Conservation (phyloP, 441 rosid genomes). For the Viola pubescens region DNA sequence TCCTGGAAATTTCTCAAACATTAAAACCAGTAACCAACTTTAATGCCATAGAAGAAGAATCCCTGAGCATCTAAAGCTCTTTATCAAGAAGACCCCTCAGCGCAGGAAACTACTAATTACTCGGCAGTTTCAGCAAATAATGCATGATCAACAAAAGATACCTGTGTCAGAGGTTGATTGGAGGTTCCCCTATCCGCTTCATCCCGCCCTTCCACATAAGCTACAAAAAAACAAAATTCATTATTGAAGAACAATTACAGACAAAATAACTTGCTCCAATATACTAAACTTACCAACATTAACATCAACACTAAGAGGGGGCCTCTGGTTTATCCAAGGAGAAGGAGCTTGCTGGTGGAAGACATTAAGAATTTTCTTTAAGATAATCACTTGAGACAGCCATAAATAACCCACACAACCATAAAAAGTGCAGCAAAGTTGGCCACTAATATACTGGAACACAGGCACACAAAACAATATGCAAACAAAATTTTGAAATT, state of each 20-base stretch:
- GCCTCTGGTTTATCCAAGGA: constrained; percentile 78
- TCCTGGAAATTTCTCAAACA: constrained; percentile 52
- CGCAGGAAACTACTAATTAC: constrained; percentile 10
- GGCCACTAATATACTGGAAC: not conserved
- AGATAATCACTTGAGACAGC: constrained; percentile 6
- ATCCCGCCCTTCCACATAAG: constrained; percentile 91
- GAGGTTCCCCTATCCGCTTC: constrained; percentile 75
- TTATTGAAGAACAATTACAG: constrained; percentile 17
- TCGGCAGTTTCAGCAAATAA: constrained; percentile 8
- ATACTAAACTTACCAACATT: constrained; percentile 73
- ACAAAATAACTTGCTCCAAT: constrained; percentile 1
- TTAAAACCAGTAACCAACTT: constrained; percentile 23
- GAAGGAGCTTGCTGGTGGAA: constrained; percentile 73
- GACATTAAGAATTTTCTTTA: constrained; percentile 7
- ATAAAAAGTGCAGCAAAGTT: constrained; percentile 2
- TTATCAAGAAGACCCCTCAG: constrained; percentile 10
- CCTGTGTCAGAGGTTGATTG: constrained; percentile 75
- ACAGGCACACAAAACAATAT: not conserved
- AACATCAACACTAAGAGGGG: constrained; percentile 70
- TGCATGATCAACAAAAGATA: constrained; percentile 23
- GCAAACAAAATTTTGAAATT: not conserved
- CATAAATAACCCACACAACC: constrained; percentile 10
- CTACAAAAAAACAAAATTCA: constrained; percentile 29
- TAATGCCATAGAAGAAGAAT: constrained; percentile 10
- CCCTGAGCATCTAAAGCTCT: constrained; percentile 6